A percentile compares a stretch with the other conserved stretches of the same genome.
Evolutionary conservation across 179 eudicot species (phyloP).

Genomic region (Pouteria campechiana): DNA sequence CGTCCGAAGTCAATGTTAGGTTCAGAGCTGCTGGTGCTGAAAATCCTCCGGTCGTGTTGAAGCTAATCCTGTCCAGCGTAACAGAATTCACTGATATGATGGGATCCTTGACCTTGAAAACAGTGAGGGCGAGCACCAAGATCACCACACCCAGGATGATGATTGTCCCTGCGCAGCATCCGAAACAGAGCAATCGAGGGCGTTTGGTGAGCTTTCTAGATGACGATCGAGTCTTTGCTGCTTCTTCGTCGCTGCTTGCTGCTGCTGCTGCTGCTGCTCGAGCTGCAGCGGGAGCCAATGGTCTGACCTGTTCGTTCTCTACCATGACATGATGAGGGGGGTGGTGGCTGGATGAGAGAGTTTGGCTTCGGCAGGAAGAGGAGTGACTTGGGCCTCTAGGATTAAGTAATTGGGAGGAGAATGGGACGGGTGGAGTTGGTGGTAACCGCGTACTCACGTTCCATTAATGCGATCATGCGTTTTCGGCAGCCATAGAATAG

Average conservation of each 20-base stretch:
- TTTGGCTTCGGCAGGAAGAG: too few species aligned
- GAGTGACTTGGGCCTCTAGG: too few species aligned
- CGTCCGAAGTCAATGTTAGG: constrained; percentile 19
- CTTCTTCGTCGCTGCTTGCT: constrained; percentile 13
- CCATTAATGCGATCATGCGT: too few species aligned
- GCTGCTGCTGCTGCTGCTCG: constrained; percentile 7
- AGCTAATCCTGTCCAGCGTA: constrained; percentile 1
- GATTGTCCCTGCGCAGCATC: constrained; percentile 4
- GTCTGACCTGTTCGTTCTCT: constrained; percentile 15
- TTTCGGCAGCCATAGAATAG: too few species aligned
- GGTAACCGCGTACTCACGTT: too few species aligned
- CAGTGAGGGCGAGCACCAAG: constrained; percentile 14
- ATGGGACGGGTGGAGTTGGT: too few species aligned
- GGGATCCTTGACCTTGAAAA: constrained; percentile 19
- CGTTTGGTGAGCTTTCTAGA: background rate
- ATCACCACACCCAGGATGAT: constrained; percentile 6
- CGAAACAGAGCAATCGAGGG: constrained; percentile 9
- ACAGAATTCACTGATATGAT: constrained; percentile 13
- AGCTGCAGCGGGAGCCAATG: constrained; percentile 17
- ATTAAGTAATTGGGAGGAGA: too few species aligned
- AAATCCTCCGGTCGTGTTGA: constrained; percentile 7
- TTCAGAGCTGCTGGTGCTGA: constrained; percentile 11
- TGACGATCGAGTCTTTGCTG: background rate
- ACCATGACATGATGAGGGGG: constrained; percentile 1
- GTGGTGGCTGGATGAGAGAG: too few species aligned